phyloP scores from a whole-genome alignment of 768 basidiomycete species.

The Termitomyces sp. region DNA sequence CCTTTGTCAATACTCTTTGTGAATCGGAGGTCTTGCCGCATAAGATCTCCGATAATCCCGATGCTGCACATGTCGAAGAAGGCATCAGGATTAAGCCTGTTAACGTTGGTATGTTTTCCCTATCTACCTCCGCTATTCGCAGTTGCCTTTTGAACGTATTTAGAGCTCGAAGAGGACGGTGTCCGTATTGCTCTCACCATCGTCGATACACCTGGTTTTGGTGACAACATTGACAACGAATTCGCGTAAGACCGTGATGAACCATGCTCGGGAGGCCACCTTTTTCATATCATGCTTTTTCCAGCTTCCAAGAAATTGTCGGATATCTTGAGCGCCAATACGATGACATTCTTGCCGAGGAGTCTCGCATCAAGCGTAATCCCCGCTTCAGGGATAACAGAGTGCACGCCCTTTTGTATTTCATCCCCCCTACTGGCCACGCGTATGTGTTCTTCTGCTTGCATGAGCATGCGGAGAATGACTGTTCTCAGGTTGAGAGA shows the following conservation, averaged over 20 bases:
- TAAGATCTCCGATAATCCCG: slow-evolving; percentile 80
- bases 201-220: slow-evolving; percentile 98
- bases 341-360: slow-evolving; percentile 97
- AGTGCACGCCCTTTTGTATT: slow-evolving; percentile 94
- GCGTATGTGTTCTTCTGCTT: slow-evolving; percentile 51
- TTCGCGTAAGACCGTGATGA: slow-evolving; percentile 67
- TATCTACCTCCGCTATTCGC: neutral
- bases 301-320: slow-evolving; percentile 94
- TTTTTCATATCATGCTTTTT: neutral
- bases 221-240: slow-evolving; percentile 98
- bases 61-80: slow-evolving; percentile 90
- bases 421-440: slow-evolving; percentile 98
- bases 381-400: slow-evolving; percentile 98
- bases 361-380: slow-evolving; percentile 99
- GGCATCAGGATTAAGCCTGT: slow-evolving; percentile 92
- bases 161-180: slow-evolving; percentile 97
- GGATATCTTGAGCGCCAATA: slow-evolving; percentile 98
- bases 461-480: neutral
- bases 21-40: slow-evolving; percentile 89
- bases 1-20: slow-evolving; percentile 99
- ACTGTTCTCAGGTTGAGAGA: slow-evolving; percentile 67
- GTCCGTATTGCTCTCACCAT: slow-evolving; percentile 97
- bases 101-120: slow-evolving; percentile 71
- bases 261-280: slow-evolving; percentile 1
- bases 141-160: slow-evolving; percentile 5